Evolutionary conservation across 345 rosid species (phyloP).

Genomic region (Combretum micranthum): DNA sequence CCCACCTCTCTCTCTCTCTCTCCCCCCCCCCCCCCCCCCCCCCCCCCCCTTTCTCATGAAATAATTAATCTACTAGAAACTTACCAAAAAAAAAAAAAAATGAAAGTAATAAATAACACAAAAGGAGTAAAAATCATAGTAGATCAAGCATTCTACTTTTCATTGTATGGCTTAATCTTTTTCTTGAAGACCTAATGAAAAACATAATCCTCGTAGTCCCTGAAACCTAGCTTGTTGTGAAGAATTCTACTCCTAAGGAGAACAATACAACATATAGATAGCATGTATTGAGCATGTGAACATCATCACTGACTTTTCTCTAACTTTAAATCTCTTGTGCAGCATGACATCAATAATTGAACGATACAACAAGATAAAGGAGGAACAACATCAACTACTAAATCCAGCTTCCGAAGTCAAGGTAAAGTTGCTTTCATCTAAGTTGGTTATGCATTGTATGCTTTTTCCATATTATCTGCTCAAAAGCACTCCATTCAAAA

Average conservation of each 20-base stretch:
- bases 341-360: slow-evolving; percentile 62
- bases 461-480: not conserved
- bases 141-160: too few relatives aligned
- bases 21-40: not conserved
- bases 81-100: too few relatives aligned
- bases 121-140: too few relatives aligned
- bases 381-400: slow-evolving; percentile 39
- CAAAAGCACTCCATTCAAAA: not conserved
- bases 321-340: slow-evolving; percentile 1
- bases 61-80: too few relatives aligned
- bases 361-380: slow-evolving; percentile 56
- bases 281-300: not conserved
- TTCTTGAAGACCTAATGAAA: too few relatives aligned
- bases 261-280: too few relatives aligned
- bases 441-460: not conserved
- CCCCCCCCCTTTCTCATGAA: too few relatives aligned
- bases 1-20: slow-evolving; percentile 1
- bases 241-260: too few relatives aligned
- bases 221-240: too few relatives aligned
- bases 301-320: not conserved
- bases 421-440: slow-evolving; percentile 24
- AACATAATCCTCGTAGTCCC: too few relatives aligned
- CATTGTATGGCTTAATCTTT: too few relatives aligned
- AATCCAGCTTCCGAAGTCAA: slow-evolving; percentile 59
- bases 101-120: too few relatives aligned